A percentile compares a stretch with the other conserved stretches of the same genome.
Evolutionary conservation across 1,284 basidiomycete species (phyloP).

Genomic region (Irpex sp.): DNA sequence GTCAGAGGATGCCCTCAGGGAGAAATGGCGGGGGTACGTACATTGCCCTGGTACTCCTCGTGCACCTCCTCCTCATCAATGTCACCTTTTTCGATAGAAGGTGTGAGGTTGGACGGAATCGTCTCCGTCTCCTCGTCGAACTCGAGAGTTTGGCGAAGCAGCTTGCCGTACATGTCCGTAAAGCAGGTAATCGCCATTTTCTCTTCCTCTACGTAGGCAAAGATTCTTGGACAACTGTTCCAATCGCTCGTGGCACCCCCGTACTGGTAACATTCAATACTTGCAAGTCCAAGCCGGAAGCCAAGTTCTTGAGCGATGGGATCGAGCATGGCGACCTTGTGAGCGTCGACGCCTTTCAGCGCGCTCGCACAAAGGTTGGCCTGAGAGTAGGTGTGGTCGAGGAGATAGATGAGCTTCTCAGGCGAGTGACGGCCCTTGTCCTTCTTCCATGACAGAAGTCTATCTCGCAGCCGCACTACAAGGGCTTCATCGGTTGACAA

Average conservation of each 20-base stretch:
- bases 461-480: background rate
- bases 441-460: background rate
- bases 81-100: background rate
- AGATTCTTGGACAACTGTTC: slow-evolving; percentile 11
- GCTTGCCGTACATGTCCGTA: slow-evolving; percentile 34
- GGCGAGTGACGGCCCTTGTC: background rate
- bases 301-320: slow-evolving; percentile 14
- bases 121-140: slow-evolving; percentile 25
- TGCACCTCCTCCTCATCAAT: slow-evolving; percentile 15
- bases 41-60: background rate
- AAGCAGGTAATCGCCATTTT: slow-evolving; percentile 20
- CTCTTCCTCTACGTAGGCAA: slow-evolving; percentile 20
- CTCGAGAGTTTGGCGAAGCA: slow-evolving; percentile 19
- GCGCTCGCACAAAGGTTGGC: slow-evolving; percentile 17
- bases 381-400: slow-evolving; percentile 1
- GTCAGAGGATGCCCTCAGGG: background rate
- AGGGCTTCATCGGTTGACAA: background rate
- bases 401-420: background rate
- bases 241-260: no score
- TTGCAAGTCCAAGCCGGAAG: slow-evolving; percentile 32
- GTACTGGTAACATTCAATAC: slow-evolving; percentile 23
- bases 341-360: slow-evolving; percentile 22
- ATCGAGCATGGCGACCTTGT: slow-evolving; percentile 15
- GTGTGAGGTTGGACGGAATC: background rate
- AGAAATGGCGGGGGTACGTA: background rate